These are phyloP conservation scores for Daldinia bambusicola DNA, from an alignment of 495 filamentous ascomycete species.

Conservation along the genomic window DNA sequence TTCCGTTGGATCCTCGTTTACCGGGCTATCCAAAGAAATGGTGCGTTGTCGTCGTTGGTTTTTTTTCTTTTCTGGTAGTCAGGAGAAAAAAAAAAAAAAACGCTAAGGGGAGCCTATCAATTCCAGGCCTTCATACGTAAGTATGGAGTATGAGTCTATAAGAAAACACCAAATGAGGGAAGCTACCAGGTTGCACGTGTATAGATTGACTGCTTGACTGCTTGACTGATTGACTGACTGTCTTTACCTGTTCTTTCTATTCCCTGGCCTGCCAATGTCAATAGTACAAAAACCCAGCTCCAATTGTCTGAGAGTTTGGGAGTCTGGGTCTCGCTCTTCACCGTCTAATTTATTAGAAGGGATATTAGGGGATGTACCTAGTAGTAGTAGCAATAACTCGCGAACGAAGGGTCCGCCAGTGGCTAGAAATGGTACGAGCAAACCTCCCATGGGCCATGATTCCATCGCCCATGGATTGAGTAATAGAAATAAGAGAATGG, in stretches of 20 bases:
- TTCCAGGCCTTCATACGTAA: constrained; percentile 35
- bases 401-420: constrained; percentile 27
- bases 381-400: constrained; percentile 20
- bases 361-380: constrained; percentile 31
- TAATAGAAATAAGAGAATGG: constrained; percentile 53
- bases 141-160: constrained; percentile 26
- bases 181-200: constrained; percentile 38
- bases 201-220: background rate
- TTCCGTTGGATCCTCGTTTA: constrained; percentile 20
- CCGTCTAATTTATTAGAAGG: constrained; percentile 26
- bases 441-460: constrained; percentile 42
- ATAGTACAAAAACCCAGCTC: constrained; percentile 29
- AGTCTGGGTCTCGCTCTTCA: constrained; percentile 30
- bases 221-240: background rate
- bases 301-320: background rate
- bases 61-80: background rate
- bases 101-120: constrained; percentile 8
- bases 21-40: constrained; percentile 21
- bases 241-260: constrained; percentile 1
- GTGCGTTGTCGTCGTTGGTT: constrained; percentile 25
- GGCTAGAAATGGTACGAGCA: constrained; percentile 37
- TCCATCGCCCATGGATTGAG: constrained; percentile 50
- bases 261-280: constrained; percentile 29
- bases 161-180: constrained; percentile 36
- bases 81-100: background rate